A percentile compares a stretch with the other conserved stretches of the same genome.
Conservation (phyloP, 176 grass and related monocot genomes). For the Paspalum vaginatum region DNA sequence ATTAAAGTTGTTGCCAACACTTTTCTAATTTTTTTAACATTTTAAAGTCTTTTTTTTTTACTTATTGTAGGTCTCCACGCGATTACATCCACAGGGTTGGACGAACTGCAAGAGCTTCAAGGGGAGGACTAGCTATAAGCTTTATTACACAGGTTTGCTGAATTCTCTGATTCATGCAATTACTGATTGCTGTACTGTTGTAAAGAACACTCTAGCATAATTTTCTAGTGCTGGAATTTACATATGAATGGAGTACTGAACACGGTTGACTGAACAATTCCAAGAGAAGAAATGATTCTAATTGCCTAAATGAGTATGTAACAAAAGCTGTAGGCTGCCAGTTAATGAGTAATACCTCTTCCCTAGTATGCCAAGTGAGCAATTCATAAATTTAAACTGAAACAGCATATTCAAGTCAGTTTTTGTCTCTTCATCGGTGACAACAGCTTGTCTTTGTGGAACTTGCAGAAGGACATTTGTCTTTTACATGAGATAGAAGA, state of each 20-base stretch:
- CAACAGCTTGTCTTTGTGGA: not conserved
- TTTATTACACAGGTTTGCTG: constrained; percentile 78
- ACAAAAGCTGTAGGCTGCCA: not conserved
- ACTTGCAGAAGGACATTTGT: constrained; percentile 74
- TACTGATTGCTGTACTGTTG: constrained; percentile 2
- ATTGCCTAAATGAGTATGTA: not conserved
- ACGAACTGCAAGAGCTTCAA: constrained; percentile 88
- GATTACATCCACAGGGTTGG: constrained; percentile 96
- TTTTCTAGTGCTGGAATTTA: not conserved
- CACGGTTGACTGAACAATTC: constrained; percentile 14
- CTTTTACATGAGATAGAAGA: constrained; percentile 92
- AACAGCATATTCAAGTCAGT: not conserved
- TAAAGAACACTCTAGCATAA: not conserved
- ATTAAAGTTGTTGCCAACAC: not conserved
- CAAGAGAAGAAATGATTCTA: not conserved
- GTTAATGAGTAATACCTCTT: not conserved
- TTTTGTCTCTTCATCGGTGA: not conserved
- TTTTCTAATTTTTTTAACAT: constrained; percentile 15
- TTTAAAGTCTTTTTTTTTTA: constrained; percentile 17
- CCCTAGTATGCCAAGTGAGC: not conserved
- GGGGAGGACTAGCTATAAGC: constrained; percentile 81
- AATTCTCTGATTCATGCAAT: constrained; percentile 8
- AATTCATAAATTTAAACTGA: not conserved
- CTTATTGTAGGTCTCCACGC: constrained; percentile 57
- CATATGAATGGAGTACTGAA: not conserved